phyloP scores from a whole-genome alignment of 2,329 filamentous ascomycete genomes.

The Pseudogymnoascus sp. region DNA sequence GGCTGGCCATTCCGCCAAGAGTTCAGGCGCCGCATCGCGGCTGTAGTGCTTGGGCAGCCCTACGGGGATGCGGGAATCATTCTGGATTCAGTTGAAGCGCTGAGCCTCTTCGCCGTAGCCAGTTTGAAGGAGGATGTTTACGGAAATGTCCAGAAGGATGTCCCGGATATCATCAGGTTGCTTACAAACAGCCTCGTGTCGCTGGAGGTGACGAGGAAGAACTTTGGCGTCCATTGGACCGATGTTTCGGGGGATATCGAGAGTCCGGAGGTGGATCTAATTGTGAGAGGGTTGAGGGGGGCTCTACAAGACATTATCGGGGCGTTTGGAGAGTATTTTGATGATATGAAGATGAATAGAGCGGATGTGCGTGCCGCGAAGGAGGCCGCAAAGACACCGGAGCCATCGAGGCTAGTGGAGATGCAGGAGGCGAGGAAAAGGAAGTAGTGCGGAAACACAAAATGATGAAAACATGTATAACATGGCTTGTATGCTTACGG shows the following conservation, averaged over 20 bases:
- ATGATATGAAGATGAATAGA: slow-evolving; percentile 60
- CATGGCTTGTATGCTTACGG: neutral
- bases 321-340: slow-evolving; percentile 68
- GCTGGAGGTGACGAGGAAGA: slow-evolving; percentile 59
- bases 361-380: slow-evolving; percentile 68
- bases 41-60: slow-evolving; percentile 66
- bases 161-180: slow-evolving; percentile 65
- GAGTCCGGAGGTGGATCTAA: slow-evolving; percentile 61
- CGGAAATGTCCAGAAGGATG: slow-evolving; percentile 78
- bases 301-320: slow-evolving; percentile 59
- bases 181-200: slow-evolving; percentile 62
- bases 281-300: slow-evolving; percentile 57
- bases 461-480: slow-evolving; percentile 5
- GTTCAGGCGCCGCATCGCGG: slow-evolving; percentile 57
- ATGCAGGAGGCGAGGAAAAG: slow-evolving; percentile 14
- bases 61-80: slow-evolving; percentile 63
- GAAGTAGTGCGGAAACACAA: neutral
- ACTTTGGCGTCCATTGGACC: slow-evolving; percentile 66
- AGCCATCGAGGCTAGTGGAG: slow-evolving; percentile 23
- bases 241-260: slow-evolving; percentile 55
- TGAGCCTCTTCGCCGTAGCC: slow-evolving; percentile 62
- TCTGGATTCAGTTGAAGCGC: slow-evolving; percentile 62
- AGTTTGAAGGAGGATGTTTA: slow-evolving; percentile 75
- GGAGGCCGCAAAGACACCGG: slow-evolving; percentile 34
- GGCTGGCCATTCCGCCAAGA: slow-evolving; percentile 65